Percentiles rank a stretch among this genome's conserved stretches.
Evolutionary conservation across 495 filamentous ascomycete species (phyloP).

Genomic region (Bryoglossum gracile): DNA sequence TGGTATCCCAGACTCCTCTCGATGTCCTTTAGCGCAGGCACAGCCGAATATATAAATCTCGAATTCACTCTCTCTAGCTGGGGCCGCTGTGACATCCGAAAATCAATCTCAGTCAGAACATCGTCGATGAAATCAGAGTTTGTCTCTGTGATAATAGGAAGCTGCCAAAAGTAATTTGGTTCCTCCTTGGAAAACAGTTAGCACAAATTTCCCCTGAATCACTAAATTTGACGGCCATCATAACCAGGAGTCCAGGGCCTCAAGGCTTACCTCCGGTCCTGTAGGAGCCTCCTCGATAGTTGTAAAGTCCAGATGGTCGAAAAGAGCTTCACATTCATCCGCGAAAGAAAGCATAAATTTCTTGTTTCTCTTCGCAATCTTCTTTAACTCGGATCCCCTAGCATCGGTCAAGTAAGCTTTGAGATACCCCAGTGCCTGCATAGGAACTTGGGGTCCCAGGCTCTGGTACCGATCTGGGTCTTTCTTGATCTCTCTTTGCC

Average conservation of each 20-base stretch:
- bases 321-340: slow-evolving; percentile 21
- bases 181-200: slow-evolving; percentile 8
- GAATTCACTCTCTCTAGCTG: background rate
- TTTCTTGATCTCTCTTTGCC: slow-evolving; percentile 15
- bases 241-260: background rate
- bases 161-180: slow-evolving; percentile 17
- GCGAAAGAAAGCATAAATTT: slow-evolving; percentile 23
- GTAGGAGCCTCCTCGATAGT: slow-evolving; percentile 4
- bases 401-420: slow-evolving; percentile 22
- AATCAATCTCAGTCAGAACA: slow-evolving; percentile 14
- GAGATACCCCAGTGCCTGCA: slow-evolving; percentile 16
- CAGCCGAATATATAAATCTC: background rate
- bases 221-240: background rate
- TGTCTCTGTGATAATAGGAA: slow-evolving; percentile 9
- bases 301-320: slow-evolving; percentile 22
- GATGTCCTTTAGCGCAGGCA: slow-evolving; percentile 21
- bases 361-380: slow-evolving; percentile 25
- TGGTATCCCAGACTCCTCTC: slow-evolving; percentile 21
- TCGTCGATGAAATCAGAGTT: slow-evolving; percentile 23
- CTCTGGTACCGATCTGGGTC: slow-evolving; percentile 20
- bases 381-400: slow-evolving; percentile 7
- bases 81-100: slow-evolving; percentile 2
- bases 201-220: no score
- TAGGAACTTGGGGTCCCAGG: slow-evolving; percentile 1
- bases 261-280: slow-evolving; percentile 12